Evolutionary conservation across 1,284 basidiomycete genomes (phyloP), one percentile per base, ranked within the genome.

Genomic region (Mycena sp.): DNA sequence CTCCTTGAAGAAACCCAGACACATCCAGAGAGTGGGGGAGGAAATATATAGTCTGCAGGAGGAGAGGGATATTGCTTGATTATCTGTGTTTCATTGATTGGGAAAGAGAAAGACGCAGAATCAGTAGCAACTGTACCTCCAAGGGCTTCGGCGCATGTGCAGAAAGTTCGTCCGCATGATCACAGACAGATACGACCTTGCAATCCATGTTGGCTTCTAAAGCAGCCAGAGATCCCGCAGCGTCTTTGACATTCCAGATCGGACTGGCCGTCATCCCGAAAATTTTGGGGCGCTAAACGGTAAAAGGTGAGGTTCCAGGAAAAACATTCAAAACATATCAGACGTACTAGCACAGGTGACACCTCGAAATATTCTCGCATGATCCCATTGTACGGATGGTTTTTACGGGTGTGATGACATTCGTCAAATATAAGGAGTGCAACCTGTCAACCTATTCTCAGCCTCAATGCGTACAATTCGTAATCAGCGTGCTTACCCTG

Each of bases 231-330:
- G 88, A 90, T 38, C 82, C 82, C 16, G 78, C 74, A 0, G 90
- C 85, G 59, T 91, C 84, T 64, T 85, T 87, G 12, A 85, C 81
- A 68, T 92, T 91, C 88, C 90, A 93, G 29, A 94, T 86, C 0
- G 93, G 93, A 25, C 91, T 94, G 0, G 93, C 94, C 0, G 93
- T 95, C 87, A 95, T 90, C 5, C 94, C 93, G 68, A 95, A 92
- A n/a, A 95, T 82, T 72, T 90, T 93, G 2, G 93, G 93, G 19
- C 91, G 82, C 64, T 63, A 38, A 23, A 43, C 41, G 2, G 16
- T 25, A 40, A 43, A 14, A 28, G 29, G 5, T 23, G 25, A 40
- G 35, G 5, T 16, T 6, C 12, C 17, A 49, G 26, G 17, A 23
- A 16, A 12, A 10, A 45, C 16, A 26, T 4, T 11, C n/a, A 23